A percentile compares a stretch with the other conserved stretches of the same genome.
Conservation (phyloP, 1,284 basidiomycete species). For the Gomphus bonarii region DNA sequence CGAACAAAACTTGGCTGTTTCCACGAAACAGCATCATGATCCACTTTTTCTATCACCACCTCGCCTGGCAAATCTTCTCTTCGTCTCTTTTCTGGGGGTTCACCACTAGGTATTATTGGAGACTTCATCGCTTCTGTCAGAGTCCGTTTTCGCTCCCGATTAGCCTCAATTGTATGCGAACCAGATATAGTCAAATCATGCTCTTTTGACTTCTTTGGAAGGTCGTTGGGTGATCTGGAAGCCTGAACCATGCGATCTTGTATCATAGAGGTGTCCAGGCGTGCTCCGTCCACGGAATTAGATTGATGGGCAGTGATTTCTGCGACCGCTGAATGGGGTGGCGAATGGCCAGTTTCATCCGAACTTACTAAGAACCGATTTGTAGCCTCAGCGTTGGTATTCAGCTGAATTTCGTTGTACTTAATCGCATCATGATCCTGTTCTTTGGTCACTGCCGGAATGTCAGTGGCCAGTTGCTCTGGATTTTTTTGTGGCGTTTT, state of each 20-base stretch:
- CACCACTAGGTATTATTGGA: background rate
- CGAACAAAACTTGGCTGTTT: conserved; percentile 19
- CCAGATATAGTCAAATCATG: background rate
- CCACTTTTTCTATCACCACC: background rate
- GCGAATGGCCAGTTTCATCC: background rate
- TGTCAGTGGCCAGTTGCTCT: background rate
- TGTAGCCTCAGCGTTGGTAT: conserved; percentile 1
- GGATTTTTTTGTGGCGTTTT: background rate
- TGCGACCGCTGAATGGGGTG: background rate
- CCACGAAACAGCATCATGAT: conserved; percentile 12
- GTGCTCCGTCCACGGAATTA: background rate
- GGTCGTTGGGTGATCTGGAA: background rate
- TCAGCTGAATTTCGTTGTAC: background rate
- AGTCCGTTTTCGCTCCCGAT: background rate
- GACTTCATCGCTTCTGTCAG: background rate
- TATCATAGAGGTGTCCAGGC: background rate
- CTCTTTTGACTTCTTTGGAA: background rate
- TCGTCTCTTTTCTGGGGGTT: background rate
- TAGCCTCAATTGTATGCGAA: background rate
- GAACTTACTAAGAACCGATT: background rate
- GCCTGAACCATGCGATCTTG: background rate
- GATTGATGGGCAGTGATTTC: background rate
- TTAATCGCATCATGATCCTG: background rate
- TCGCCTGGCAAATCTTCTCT: background rate
- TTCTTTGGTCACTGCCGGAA: background rate